These are phyloP conservation scores for Ceratocystis lukuohia DNA, from an alignment of 2,329 filamentous ascomycete genomes.

Conservation along the genomic window DNA sequence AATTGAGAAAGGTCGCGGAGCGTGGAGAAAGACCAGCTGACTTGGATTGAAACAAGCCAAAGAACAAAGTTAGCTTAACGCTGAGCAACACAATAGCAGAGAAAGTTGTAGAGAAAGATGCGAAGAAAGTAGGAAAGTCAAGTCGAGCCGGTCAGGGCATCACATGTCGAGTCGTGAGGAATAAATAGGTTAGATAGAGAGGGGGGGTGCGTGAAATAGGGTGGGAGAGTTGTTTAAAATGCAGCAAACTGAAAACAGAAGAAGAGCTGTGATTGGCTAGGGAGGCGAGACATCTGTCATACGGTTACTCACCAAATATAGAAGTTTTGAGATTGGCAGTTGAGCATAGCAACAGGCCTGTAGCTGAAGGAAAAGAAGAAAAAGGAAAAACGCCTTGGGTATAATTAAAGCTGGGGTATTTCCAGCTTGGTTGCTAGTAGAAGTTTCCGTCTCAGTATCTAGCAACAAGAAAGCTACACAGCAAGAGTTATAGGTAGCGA, in stretches of 20 bases:
- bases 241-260: slow-evolving; percentile 1
- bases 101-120: neutral
- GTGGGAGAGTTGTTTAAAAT: neutral
- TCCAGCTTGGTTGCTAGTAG: too few relatives aligned
- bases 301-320: slow-evolving; percentile 14
- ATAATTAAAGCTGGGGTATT: neutral
- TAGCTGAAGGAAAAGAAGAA: neutral
- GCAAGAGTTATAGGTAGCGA: too few relatives aligned
- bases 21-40: too few relatives aligned
- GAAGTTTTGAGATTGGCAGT: neutral
- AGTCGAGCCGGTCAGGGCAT: neutral
- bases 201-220: neutral
- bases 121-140: too few relatives aligned
- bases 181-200: neutral
- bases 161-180: neutral
- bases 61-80: too few relatives aligned
- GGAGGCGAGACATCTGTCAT: neutral
- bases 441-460: too few relatives aligned
- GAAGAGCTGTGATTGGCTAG: neutral
- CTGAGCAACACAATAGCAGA: too few relatives aligned
- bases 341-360: neutral
- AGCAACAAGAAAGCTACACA: too few relatives aligned
- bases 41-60: too few relatives aligned
- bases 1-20: too few relatives aligned
- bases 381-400: neutral